Evolutionary conservation across 1,284 basidiomycete species (phyloP).

Genomic region (Grifola frondosa): DNA sequence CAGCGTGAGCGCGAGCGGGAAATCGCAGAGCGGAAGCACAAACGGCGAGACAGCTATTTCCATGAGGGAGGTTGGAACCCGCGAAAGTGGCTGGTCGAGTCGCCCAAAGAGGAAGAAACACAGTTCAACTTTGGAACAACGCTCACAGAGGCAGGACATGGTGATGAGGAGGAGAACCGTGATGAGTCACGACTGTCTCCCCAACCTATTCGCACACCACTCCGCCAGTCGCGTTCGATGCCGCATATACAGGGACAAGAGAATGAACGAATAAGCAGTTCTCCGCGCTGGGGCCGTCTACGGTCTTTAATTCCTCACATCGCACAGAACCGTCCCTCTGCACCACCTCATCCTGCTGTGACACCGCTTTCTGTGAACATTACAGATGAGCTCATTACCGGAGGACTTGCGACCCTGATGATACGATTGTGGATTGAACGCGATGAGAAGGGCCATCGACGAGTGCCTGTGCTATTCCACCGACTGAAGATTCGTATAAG

Average conservation of each 20-base stretch:
- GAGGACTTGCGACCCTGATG: conserved; percentile 81
- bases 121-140: conserved; percentile 6
- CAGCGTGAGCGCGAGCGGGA: conserved; percentile 42
- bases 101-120: conserved; percentile 43
- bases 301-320: conserved; percentile 66
- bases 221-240: conserved; percentile 43
- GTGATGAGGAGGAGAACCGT: conserved; percentile 4
- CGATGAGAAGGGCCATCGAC: conserved; percentile 83
- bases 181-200: conserved; percentile 9
- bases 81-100: conserved; percentile 57
- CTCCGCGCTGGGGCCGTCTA: conserved; percentile 52
- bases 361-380: conserved; percentile 65
- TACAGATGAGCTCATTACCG: conserved; percentile 82
- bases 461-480: conserved; percentile 87
- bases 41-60: conserved; percentile 49
- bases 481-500: conserved; percentile 82
- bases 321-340: conserved; percentile 32
- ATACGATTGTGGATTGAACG: conserved; percentile 89
- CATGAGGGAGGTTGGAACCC: conserved; percentile 51
- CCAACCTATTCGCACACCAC: conserved; percentile 12
- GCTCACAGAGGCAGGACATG: conserved; percentile 9
- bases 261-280: neutral
- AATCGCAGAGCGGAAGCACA: conserved; percentile 52
- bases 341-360: conserved; percentile 44
- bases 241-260: conserved; percentile 36